These are phyloP conservation scores for Euphorbia lathyris DNA, from an alignment of 345 rosid genomes.

Conservation along the genomic window DNA sequence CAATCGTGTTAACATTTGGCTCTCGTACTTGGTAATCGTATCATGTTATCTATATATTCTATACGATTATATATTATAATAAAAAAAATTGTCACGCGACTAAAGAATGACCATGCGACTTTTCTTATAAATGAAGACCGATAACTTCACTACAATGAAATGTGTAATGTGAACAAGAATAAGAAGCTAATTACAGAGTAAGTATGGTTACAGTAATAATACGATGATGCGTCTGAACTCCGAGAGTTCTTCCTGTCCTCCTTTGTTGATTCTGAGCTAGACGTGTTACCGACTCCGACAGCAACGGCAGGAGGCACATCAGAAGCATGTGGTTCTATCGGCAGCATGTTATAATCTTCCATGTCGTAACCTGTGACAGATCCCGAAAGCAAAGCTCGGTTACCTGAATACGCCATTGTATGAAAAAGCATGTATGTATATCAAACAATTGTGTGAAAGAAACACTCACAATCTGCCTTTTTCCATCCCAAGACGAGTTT, in stretches of 20 bases:
- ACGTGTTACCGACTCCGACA: slow-evolving; percentile 44
- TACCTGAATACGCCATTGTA: neutral
- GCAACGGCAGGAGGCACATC: slow-evolving; percentile 61
- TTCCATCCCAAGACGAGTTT: slow-evolving; percentile 72
- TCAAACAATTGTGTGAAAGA: neutral
- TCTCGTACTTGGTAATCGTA: too few relatives aligned
- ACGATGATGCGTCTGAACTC: slow-evolving; percentile 30
- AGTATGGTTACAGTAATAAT: slow-evolving; percentile 13
- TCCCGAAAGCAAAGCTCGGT: neutral
- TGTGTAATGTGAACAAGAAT: slow-evolving; percentile 14
- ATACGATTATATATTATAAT: too few relatives aligned
- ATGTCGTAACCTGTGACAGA: slow-evolving; percentile 56
- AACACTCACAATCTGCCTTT: slow-evolving; percentile 63
- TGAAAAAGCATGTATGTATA: neutral
- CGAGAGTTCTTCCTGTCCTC: slow-evolving; percentile 28
- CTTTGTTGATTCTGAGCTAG: slow-evolving; percentile 33
- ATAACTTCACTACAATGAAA: slow-evolving; percentile 21
- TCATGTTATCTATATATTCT: too few relatives aligned
- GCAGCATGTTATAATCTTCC: slow-evolving; percentile 35
- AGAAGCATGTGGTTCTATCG: slow-evolving; percentile 37
- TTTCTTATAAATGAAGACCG: neutral
- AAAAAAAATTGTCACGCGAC: too few relatives aligned
- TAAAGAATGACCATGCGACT: neutral
- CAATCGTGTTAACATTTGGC: too few relatives aligned
- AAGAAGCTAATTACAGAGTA: slow-evolving; percentile 11